Percentiles rank a stretch among this genome's conserved stretches.
These are phyloP conservation scores for Wilcoxina mikolae DNA, from an alignment of 495 filamentous ascomycete genomes.

Conservation along the genomic window DNA sequence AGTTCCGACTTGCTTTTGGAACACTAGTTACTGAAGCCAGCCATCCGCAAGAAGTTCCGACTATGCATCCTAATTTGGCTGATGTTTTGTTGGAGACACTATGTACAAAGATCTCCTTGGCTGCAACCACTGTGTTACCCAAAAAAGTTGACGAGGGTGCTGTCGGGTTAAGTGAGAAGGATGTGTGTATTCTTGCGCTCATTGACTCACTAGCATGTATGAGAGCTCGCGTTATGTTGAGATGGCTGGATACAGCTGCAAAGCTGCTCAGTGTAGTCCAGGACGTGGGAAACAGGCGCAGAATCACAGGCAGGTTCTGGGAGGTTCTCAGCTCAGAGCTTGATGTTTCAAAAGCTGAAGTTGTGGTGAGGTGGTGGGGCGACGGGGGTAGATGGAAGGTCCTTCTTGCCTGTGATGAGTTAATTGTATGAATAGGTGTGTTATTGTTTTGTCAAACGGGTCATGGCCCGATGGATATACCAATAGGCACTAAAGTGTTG, in stretches of 20 bases:
- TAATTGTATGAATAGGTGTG: no score
- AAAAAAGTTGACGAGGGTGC: constrained; percentile 24
- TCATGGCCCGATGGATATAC: no score
- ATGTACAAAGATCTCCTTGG: constrained; percentile 46
- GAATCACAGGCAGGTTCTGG: constrained; percentile 68
- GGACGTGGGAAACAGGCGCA: constrained; percentile 46
- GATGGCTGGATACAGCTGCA: constrained; percentile 61
- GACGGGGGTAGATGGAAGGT: constrained; percentile 51
- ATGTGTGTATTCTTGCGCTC: constrained; percentile 61
- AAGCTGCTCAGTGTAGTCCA: constrained; percentile 48
- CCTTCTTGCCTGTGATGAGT: no score
- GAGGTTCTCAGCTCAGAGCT: constrained; percentile 76
- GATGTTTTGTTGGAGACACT: constrained; percentile 72
- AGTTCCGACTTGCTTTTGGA: constrained; percentile 89
- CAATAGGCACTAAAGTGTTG: no score
- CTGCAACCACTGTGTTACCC: constrained; percentile 36
- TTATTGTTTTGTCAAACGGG: no score
- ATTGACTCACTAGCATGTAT: constrained; percentile 71
- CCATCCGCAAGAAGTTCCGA: constrained; percentile 60
- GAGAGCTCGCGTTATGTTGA: constrained; percentile 50
- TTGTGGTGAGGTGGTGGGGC: constrained; percentile 84
- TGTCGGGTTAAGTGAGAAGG: constrained; percentile 55
- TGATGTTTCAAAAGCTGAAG: constrained; percentile 70
- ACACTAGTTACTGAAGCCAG: constrained; percentile 75
- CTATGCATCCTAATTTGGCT: constrained; percentile 55